phyloP scores from a whole-genome alignment of 1,284 basidiomycete genomes.

The Fomitopsis betulina region DNA sequence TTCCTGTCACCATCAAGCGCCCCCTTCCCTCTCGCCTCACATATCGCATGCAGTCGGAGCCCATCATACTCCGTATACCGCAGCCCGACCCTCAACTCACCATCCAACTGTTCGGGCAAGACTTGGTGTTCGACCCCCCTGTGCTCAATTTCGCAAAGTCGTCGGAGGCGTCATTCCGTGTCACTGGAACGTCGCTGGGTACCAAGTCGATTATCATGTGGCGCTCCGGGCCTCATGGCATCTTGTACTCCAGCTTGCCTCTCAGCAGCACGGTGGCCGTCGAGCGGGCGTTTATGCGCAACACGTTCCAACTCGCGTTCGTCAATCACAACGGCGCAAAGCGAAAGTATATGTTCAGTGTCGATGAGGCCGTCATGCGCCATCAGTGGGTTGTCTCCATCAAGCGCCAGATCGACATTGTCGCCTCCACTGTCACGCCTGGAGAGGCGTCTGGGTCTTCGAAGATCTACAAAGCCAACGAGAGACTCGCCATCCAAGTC shows the following conservation, averaged over 20 bases:
- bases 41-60: conserved; percentile 81
- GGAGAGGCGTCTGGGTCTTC: conserved; percentile 31
- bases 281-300: conserved; percentile 90
- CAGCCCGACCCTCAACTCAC: conserved; percentile 73
- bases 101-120: conserved; percentile 82
- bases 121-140: conserved; percentile 82
- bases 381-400: conserved; percentile 74
- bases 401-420: conserved; percentile 61
- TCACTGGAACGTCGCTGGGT: conserved; percentile 81
- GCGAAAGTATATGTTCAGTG: conserved; percentile 90
- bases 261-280: conserved; percentile 72
- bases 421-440: conserved; percentile 31
- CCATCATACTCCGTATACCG: conserved; percentile 79
- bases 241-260: conserved; percentile 76
- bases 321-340: conserved; percentile 62
- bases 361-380: conserved; percentile 70
- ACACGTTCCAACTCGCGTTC: conserved; percentile 90
- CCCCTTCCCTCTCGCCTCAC: conserved; percentile 74
- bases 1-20: conserved; percentile 66
- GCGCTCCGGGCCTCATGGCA: conserved; percentile 74
- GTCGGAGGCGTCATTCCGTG: conserved; percentile 79
- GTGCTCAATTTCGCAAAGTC: conserved; percentile 74
- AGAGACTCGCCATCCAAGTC: conserved; percentile 72
- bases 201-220: conserved; percentile 77
- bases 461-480: conserved; percentile 59